Base-by-base conservation (phyloP, 1,139 yeast genomes). In the Magnusiomyces paraingens region DNA sequence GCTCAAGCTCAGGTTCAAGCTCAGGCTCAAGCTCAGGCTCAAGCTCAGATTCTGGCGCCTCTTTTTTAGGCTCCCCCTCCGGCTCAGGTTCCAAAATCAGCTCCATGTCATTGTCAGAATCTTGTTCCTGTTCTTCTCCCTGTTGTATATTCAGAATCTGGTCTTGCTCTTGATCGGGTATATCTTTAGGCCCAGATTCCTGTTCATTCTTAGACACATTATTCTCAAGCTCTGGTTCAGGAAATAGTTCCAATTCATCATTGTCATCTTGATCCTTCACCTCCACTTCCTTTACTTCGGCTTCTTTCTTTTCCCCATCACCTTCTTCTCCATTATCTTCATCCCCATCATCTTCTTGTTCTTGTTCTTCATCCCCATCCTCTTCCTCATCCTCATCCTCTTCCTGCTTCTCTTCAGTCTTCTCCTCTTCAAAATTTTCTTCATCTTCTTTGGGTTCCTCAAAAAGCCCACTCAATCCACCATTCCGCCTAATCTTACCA, bases 391-490 rank as follows among this genome's bases (percentile, higher is more conserved):
- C 38, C 3, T 12, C 21, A 2, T 12, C 38, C 35, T 45, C 47
- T 8, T 15, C 35, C 14, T 15, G 14, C 20, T 26, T 45, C 20
- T 14, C 18, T 20, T 20, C 38, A n/a, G 5, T 22, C 38, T 15
- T 29, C 47, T n/a, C 29, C 38, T 14, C 38, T 15, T 20, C 21
- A 14, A 29, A n/a, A 17, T 26, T 32, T 4, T 46, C 40, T 5
- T 46, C 49, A 32, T 53, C 38, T 32, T n/a, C 20, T 8, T 18
- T 17, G 11, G 32, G 35, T 29, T 29, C 57, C 45, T 52, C 59
- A 54, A 62, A 66, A 17, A 66, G 51, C 1, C 68, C 68, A 8
- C 62, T 57, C 54, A 65, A 62, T 20, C 69, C 69, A 3, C 51
- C 46, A 4, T 52, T 57, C 36, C 55, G 54, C n/a, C 17, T n/a